Percentiles rank a stretch among this genome's conserved stretches.
These are phyloP conservation scores for Elsinoe batatas DNA, from an alignment of 2,329 filamentous ascomycete genomes.

Conservation along the genomic window DNA sequence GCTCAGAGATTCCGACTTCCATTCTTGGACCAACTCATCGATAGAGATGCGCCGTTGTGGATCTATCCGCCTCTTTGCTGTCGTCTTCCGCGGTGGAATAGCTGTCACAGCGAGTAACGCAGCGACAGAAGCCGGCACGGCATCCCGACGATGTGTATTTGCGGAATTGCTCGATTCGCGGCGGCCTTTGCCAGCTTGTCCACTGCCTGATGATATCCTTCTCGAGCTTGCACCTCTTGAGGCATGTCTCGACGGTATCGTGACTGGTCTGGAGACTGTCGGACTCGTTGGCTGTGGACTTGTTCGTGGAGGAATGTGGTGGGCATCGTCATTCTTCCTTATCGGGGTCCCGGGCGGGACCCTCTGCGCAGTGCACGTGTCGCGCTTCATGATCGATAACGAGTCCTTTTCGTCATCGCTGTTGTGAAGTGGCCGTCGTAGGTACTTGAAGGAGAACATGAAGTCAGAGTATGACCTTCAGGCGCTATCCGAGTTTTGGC, in stretches of 20 bases:
- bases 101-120: slow-evolving; percentile 50
- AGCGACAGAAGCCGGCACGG: slow-evolving; percentile 46
- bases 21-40: slow-evolving; percentile 47
- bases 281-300: slow-evolving; percentile 20
- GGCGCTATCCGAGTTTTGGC: background rate
- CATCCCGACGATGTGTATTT: slow-evolving; percentile 31
- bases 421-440: slow-evolving; percentile 1
- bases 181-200: slow-evolving; percentile 25
- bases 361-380: slow-evolving; percentile 10
- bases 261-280: slow-evolving; percentile 32
- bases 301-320: background rate
- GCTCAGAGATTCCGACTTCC: slow-evolving; percentile 37
- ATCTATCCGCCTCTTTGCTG: slow-evolving; percentile 31
- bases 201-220: slow-evolving; percentile 22
- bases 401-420: slow-evolving; percentile 5
- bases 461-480: background rate
- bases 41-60: slow-evolving; percentile 42
- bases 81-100: slow-evolving; percentile 42
- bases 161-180: slow-evolving; percentile 18
- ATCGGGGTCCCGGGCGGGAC: slow-evolving; percentile 17
- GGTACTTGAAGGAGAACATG: slow-evolving; percentile 12
- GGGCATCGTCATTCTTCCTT: slow-evolving; percentile 11
- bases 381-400: slow-evolving; percentile 13
- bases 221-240: slow-evolving; percentile 23
- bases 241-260: slow-evolving; percentile 31